These are phyloP conservation scores for Syzygium jambos DNA, from an alignment of 345 rosid genomes.

Conservation along the genomic window DNA sequence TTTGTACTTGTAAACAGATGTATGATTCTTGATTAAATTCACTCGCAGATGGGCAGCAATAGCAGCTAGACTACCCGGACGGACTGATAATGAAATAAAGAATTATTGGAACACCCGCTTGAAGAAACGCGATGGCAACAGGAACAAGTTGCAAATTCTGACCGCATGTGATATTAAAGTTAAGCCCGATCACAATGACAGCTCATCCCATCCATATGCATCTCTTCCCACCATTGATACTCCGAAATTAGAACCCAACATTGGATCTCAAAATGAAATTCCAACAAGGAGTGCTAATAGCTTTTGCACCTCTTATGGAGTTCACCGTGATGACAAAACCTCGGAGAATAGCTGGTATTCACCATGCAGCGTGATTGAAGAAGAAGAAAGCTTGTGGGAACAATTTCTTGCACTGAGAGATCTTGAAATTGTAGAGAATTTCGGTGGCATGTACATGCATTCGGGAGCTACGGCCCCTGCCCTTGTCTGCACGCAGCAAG, in stretches of 20 bases:
- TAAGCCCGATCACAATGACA: neutral
- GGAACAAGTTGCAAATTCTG: neutral
- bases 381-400: neutral
- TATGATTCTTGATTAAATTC: neutral
- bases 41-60: conserved; percentile 3
- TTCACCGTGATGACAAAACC: neutral
- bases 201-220: neutral
- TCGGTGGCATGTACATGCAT: neutral
- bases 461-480: neutral
- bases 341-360: neutral
- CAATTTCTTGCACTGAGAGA: neutral
- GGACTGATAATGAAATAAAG: conserved; percentile 12
- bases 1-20: neutral
- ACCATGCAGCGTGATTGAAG: neutral
- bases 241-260: neutral
- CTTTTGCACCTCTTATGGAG: neutral
- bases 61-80: neutral
- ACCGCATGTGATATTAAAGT: neutral
- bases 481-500: neutral
- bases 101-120: conserved; percentile 6
- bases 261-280: neutral
- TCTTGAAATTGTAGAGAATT: neutral
- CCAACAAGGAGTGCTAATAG: neutral
- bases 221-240: neutral
- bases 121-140: neutral